Evolutionary conservation across 108 stramenopile species (phyloP).

Genomic region (Cyclotella sp.): DNA sequence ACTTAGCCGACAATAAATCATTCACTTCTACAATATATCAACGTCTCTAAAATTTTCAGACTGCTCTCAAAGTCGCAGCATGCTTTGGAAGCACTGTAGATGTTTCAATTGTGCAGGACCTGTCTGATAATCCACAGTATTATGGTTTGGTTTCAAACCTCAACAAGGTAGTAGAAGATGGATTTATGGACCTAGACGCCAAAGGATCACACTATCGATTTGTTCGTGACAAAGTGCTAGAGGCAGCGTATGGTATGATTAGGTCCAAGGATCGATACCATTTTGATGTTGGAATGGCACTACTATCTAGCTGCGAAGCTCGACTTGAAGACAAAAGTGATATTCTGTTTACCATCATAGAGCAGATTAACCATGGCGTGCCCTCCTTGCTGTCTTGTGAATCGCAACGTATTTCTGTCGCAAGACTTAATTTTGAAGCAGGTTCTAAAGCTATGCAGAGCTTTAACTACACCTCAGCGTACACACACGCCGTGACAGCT

Average conservation of each 20-base stretch:
- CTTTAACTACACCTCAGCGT: slow-evolving; percentile 9
- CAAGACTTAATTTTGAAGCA: slow-evolving; percentile 12
- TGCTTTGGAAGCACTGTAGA: slow-evolving; percentile 48
- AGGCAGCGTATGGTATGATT: slow-evolving; percentile 13
- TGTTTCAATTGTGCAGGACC: not conserved
- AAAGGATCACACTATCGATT: not conserved
- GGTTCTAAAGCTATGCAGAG: slow-evolving; percentile 1
- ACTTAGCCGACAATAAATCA: too few relatives aligned
- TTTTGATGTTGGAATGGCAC: slow-evolving; percentile 16
- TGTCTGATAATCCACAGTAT: not conserved
- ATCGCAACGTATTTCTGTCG: not conserved
- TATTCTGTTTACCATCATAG: slow-evolving; percentile 1
- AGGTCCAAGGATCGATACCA: slow-evolving; percentile 7
- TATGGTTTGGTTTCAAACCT: not conserved
- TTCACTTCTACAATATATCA: not conserved
- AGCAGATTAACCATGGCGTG: slow-evolving; percentile 24
- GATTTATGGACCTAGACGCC: slow-evolving; percentile 19
- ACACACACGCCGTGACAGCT: not conserved
- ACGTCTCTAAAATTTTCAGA: not conserved
- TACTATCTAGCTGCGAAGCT: not conserved
- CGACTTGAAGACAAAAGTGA: not conserved
- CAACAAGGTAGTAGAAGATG: slow-evolving; percentile 18
- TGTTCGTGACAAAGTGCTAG: slow-evolving; percentile 5
- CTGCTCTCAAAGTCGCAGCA: slow-evolving; percentile 47
- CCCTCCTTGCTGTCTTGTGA: slow-evolving; percentile 10